These are phyloP conservation scores for Acidomyces sp. DNA, from an alignment of 495 filamentous ascomycete genomes.

Conservation along the genomic window DNA sequence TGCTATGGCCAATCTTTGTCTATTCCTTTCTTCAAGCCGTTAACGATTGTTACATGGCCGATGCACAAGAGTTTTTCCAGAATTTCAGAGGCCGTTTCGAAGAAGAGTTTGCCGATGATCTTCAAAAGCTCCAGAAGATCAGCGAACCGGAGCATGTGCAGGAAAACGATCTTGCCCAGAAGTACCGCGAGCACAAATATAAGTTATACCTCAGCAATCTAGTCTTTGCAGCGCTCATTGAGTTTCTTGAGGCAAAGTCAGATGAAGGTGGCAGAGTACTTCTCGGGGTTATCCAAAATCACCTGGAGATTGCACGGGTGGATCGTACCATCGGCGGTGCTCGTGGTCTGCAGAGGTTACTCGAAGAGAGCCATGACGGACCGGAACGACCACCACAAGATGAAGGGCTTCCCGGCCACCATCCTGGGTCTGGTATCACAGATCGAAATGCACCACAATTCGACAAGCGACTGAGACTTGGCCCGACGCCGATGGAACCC, in stretches of 20 bases:
- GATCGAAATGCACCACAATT: slow-evolving; percentile 48
- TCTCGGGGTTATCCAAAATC: slow-evolving; percentile 57
- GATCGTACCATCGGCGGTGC: slow-evolving; percentile 57
- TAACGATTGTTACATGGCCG: slow-evolving; percentile 53
- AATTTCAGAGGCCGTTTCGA: slow-evolving; percentile 56
- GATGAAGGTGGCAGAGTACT: slow-evolving; percentile 67
- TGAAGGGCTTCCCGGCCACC: slow-evolving; percentile 86
- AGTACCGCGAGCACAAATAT: slow-evolving; percentile 76
- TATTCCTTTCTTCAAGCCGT: slow-evolving; percentile 81
- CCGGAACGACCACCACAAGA: slow-evolving; percentile 60
- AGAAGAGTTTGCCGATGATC: slow-evolving; percentile 59
- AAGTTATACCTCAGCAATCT: slow-evolving; percentile 70
- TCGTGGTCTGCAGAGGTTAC: slow-evolving; percentile 67
- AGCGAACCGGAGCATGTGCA: slow-evolving; percentile 62
- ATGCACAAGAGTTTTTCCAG: slow-evolving; percentile 58
- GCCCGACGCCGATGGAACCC: slow-evolving; percentile 63
- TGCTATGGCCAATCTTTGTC: slow-evolving; percentile 86
- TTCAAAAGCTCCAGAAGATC: slow-evolving; percentile 54
- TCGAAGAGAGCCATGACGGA: slow-evolving; percentile 45
- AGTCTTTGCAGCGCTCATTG: slow-evolving; percentile 63
- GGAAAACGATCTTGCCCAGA: slow-evolving; percentile 54
- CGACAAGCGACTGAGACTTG: slow-evolving; percentile 54
- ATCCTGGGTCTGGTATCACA: slow-evolving; percentile 69
- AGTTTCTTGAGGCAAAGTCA: slow-evolving; percentile 73
- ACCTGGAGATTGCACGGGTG: slow-evolving; percentile 58